Conservation (phyloP, 495 filamentous ascomycete species). For the Podospora pseudocomata region DNA sequence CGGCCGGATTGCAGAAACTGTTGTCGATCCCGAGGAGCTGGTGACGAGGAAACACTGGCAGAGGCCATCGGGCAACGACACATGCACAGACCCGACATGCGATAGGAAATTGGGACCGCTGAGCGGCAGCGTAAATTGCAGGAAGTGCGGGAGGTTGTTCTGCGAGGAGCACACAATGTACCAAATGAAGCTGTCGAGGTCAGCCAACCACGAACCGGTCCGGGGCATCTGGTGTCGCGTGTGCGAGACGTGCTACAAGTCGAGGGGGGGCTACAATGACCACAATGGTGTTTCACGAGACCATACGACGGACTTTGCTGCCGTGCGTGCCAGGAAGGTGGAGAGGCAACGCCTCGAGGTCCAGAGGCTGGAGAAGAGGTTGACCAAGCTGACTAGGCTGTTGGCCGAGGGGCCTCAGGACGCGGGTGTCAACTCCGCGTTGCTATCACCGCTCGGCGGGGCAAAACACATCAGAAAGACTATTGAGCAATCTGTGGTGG, state of each 20-base stretch:
- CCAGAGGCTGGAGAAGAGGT: constrained; percentile 80
- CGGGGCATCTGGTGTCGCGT: constrained; percentile 91
- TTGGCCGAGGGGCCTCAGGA: constrained; percentile 68
- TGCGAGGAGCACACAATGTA: constrained; percentile 99
- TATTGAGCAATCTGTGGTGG: constrained; percentile 86
- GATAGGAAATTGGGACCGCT: constrained; percentile 70
- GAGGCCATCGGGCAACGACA: constrained; percentile 62
- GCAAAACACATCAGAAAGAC: constrained; percentile 64
- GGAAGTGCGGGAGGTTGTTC: constrained; percentile 87
- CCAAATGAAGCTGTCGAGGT: constrained; percentile 93
- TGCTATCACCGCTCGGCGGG: constrained; percentile 36
- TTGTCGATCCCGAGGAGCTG: constrained; percentile 81
- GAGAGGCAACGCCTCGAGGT: constrained; percentile 83
- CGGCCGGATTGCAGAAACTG: constrained; percentile 35
- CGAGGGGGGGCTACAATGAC: constrained; percentile 91
- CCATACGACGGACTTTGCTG: constrained; percentile 64
- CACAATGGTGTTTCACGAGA: constrained; percentile 67
- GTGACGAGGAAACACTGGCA: constrained; percentile 91
- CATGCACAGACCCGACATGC: constrained; percentile 83
- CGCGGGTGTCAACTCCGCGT: constrained; percentile 29
- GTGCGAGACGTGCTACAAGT: constrained; percentile 98
- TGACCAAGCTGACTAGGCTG: constrained; percentile 85
- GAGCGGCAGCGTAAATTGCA: constrained; percentile 84
- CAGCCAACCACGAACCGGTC: constrained; percentile 87
- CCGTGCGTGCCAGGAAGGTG: constrained; percentile 67